Percentiles rank a stretch among this genome's conserved stretches.
These are phyloP conservation scores for Fusarium sterilihyphosum DNA, from an alignment of 2,329 filamentous ascomycete species.

Conservation along the genomic window DNA sequence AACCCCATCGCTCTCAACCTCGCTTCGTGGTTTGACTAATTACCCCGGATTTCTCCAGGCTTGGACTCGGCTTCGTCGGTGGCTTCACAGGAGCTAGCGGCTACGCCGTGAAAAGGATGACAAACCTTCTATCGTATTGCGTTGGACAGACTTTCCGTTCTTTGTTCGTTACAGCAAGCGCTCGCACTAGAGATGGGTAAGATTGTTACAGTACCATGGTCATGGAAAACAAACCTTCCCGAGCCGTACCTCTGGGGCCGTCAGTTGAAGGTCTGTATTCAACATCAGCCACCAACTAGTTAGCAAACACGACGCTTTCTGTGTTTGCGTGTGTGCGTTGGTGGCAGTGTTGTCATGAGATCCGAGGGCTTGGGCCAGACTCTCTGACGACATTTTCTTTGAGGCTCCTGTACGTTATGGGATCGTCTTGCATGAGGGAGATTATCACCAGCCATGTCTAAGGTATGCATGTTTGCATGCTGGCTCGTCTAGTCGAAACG, in stretches of 20 bases:
- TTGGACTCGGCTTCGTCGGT: constrained; percentile 20
- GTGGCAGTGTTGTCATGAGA: constrained; percentile 10
- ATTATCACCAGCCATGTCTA: constrained; percentile 5
- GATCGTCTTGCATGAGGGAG: constrained; percentile 15
- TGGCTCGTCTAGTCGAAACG: constrained; percentile 21
- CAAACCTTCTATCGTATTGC: not conserved
- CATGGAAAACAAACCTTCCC: constrained; percentile 14
- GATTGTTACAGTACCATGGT: constrained; percentile 22
- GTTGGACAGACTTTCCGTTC: not conserved
- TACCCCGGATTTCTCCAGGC: constrained; percentile 33
- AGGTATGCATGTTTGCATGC: constrained; percentile 6
- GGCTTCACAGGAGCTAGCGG: constrained; percentile 16
- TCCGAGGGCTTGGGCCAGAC: constrained; percentile 23
- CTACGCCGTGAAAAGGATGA: constrained; percentile 9
- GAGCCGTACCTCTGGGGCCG: constrained; percentile 17
- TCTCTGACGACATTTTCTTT: constrained; percentile 25
- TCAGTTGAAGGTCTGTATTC: constrained; percentile 1
- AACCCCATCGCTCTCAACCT: not conserved
- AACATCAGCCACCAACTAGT: constrained; percentile 17
- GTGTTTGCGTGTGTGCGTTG: not conserved
- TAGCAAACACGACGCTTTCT: constrained; percentile 8
- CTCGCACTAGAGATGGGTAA: constrained; percentile 3
- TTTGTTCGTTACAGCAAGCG: not conserved
- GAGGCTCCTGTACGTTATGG: constrained; percentile 15
- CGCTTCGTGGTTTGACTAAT: constrained; percentile 3